Percentiles rank a stretch among this genome's conserved stretches.
Evolutionary conservation across 1,284 basidiomycete genomes (phyloP).

Genomic region (Apiotrichum siamense): DNA sequence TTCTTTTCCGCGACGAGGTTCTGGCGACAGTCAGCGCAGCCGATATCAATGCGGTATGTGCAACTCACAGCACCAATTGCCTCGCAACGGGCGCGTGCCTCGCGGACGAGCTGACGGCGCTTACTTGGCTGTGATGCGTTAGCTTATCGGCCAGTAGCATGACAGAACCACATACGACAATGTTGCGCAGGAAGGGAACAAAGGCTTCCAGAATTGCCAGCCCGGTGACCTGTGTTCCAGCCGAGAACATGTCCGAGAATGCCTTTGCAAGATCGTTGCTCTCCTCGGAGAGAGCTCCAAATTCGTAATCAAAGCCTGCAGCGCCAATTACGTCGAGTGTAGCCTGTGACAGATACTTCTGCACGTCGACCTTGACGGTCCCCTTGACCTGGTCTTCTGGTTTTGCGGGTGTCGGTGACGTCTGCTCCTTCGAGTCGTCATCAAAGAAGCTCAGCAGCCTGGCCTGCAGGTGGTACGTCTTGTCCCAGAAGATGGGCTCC

Average conservation of each 20-base stretch:
- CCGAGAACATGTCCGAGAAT: slow-evolving; percentile 33
- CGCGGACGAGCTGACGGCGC: background rate
- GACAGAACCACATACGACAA: slow-evolving; percentile 22
- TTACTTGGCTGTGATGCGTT: background rate
- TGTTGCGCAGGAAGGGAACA: slow-evolving; percentile 56
- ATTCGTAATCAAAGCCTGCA: slow-evolving; percentile 60
- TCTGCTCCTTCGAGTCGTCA: background rate
- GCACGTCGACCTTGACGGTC: slow-evolving; percentile 50
- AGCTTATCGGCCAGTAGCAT: background rate
- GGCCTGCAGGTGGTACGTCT: slow-evolving; percentile 54
- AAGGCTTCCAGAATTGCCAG: slow-evolving; percentile 58
- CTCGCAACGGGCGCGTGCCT: background rate
- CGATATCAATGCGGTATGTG: slow-evolving; percentile 54
- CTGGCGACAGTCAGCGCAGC: background rate
- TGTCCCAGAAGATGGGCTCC: slow-evolving; percentile 59
- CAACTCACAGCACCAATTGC: background rate
- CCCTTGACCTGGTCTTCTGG: slow-evolving; percentile 4
- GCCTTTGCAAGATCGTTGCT: slow-evolving; percentile 35
- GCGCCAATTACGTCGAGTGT: slow-evolving; percentile 64
- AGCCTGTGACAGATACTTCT: slow-evolving; percentile 56
- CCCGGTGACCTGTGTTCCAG: slow-evolving; percentile 46
- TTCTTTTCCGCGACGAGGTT: background rate
- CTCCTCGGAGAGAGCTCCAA: slow-evolving; percentile 34
- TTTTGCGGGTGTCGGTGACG: slow-evolving; percentile 5
- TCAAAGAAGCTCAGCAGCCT: slow-evolving; percentile 14